Evolutionary conservation across 495 filamentous ascomycete genomes (phyloP), one percentile per base, ranked within the genome.

Genomic region (Neurospora tetrasperma): DNA sequence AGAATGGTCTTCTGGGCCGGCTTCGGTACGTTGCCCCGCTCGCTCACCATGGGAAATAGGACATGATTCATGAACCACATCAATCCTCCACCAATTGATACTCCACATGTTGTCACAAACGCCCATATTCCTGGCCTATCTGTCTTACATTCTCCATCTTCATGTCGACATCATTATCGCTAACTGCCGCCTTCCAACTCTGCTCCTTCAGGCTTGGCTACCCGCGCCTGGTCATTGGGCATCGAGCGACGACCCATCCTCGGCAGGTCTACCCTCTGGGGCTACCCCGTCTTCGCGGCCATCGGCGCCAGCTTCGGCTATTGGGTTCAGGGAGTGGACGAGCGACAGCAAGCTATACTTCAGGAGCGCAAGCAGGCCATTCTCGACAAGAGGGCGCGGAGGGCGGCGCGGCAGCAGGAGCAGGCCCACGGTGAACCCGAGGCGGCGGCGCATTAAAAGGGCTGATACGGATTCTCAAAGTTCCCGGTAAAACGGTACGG

Each of bases 231-330:
- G 93, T 95, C 97, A 84, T 91, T 98, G 81, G 96, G 94, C 76
- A 94, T 99, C 79, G 95, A 99, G 84, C 96, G 97, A 95, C 94
- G 96, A 72, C 96, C 96, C 23, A 89, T 97, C 81, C 91, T 97
- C 86, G 89, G 88, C 81, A 87, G 84, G 72, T 85, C 89, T 79
- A 89, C 91, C 48, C 86, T 96, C 74, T 95, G 91, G 91, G 93
- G 88, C n/a, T 99, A 96, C 84, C 94, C 96, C 70, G 81, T 97
- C 79, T 99, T 94, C 81, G 93, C 88, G 38, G 88, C 86, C 73
- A 87, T 92, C 71, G 94, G 94, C 75, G 95, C 90, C 69, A 92
- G 90, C 83, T 97, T 99, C 82, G 96, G 96, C 71, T 98, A 98
- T 87, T 98, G 94, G 93, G 83, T 99, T 76, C 88, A 91, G 84